These are phyloP conservation scores for Coriolopsis trogii DNA, from an alignment of 1,284 basidiomycete species.

Conservation along the genomic window DNA sequence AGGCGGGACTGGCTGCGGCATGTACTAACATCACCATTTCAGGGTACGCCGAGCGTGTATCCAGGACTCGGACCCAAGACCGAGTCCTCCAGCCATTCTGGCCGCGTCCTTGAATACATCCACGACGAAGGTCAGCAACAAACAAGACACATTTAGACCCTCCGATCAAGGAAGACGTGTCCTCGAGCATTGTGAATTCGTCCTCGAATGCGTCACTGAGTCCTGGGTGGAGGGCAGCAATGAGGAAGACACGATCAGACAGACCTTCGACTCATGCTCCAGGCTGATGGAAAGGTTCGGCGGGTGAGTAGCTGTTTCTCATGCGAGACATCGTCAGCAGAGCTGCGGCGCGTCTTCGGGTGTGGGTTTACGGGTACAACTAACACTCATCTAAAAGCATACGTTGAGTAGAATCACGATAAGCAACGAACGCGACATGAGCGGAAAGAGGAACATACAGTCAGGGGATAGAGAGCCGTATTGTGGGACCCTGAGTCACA, in stretches of 20 bases:
- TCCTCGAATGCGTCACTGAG: constrained; percentile 14
- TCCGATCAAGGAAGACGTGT: too few relatives aligned
- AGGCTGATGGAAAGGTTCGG: constrained; percentile 3
- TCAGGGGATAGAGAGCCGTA: too few relatives aligned
- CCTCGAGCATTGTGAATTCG: constrained; percentile 22
- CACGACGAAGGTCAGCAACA: too few relatives aligned
- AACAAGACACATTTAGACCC: too few relatives aligned
- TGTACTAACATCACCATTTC: constrained; percentile 28
- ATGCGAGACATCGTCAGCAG: neutral
- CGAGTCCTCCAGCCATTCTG: too few relatives aligned
- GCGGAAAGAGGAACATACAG: too few relatives aligned
- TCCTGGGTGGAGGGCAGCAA: constrained; percentile 6
- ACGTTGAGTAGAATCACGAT: constrained; percentile 3
- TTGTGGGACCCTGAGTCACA: too few relatives aligned
- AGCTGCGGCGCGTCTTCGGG: constrained; percentile 22
- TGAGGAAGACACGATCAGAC: constrained; percentile 24
- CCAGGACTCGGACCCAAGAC: too few relatives aligned
- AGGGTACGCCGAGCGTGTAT: constrained; percentile 26
- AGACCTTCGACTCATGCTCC: constrained; percentile 20
- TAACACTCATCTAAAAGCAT: constrained; percentile 27
- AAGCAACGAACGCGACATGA: neutral
- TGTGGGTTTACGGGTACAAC: constrained; percentile 23
- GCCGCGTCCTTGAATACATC: too few relatives aligned
- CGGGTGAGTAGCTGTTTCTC: constrained; percentile 10
- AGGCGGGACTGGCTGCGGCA: constrained; percentile 11